A percentile compares a stretch with the other conserved stretches of the same genome.
These are phyloP conservation scores for Paecilomyces sp. DNA, from an alignment of 2,329 filamentous ascomycete species.

Conservation along the genomic window DNA sequence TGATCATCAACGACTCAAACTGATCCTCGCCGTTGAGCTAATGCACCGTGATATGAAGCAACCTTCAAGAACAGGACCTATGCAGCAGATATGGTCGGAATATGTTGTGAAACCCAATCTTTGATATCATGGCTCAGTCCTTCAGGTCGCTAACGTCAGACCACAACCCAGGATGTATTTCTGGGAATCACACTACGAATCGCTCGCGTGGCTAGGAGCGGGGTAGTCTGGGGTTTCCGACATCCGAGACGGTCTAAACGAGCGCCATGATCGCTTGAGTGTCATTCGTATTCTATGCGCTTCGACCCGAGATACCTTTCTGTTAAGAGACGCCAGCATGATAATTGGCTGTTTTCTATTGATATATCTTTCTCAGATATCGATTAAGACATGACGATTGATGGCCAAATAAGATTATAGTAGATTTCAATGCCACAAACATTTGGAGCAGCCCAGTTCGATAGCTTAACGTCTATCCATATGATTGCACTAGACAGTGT, in stretches of 20 bases:
- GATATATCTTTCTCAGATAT: too few relatives aligned
- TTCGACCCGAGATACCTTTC: too few relatives aligned
- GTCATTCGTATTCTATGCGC: background rate
- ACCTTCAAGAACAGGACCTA: background rate
- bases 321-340: too few relatives aligned
- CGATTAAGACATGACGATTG: too few relatives aligned
- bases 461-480: too few relatives aligned
- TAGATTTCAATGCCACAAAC: too few relatives aligned
- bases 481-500: background rate
- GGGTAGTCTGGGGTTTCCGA: background rate
- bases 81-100: background rate
- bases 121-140: background rate
- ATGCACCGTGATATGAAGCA: background rate
- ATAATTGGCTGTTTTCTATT: too few relatives aligned
- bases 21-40: background rate
- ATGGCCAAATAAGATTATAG: too few relatives aligned
- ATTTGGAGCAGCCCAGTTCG: too few relatives aligned
- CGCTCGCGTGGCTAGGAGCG: background rate
- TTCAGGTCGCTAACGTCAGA: background rate
- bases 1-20: background rate
- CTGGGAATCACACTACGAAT: background rate
- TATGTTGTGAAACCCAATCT: background rate
- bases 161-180: background rate
- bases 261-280: background rate
- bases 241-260: background rate